These are phyloP conservation scores for Drosera spatulata DNA, from an alignment of 179 eudicot genomes.

Conservation along the genomic window DNA sequence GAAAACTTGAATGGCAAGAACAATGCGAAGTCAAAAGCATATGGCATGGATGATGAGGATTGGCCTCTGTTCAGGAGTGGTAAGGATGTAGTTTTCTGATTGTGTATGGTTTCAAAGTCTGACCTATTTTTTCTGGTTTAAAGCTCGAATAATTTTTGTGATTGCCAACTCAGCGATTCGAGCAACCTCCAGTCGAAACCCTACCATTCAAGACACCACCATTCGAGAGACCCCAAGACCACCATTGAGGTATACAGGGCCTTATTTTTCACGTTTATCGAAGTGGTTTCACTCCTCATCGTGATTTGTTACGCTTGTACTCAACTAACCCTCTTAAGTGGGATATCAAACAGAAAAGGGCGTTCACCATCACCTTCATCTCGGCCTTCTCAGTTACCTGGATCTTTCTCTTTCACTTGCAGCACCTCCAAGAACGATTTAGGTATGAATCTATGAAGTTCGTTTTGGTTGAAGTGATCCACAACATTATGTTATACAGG, in stretches of 20 bases:
- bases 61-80: conserved; percentile 74
- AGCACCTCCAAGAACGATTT: conserved; percentile 39
- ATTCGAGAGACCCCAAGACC: conserved; percentile 40
- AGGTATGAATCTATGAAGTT: conserved; percentile 19
- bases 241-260: conserved; percentile 37
- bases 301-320: not conserved
- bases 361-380: conserved; percentile 65
- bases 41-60: conserved; percentile 53
- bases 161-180: conserved; percentile 38
- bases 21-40: conserved; percentile 34
- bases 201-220: conserved; percentile 5
- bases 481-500: not conserved
- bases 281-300: not conserved
- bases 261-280: not conserved
- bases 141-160: no score
- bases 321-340: not conserved
- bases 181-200: conserved; percentile 9
- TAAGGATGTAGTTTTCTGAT: conserved; percentile 12
- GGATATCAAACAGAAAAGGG: conserved; percentile 47
- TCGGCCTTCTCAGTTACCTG: conserved; percentile 36
- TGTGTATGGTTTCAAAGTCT: no score
- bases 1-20: conserved; percentile 43
- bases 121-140: no score
- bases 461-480: not conserved
- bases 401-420: conserved; percentile 36